Base-by-base conservation (phyloP, 2,329 filamentous ascomycete genomes). In the Hypoxylon sp. region DNA sequence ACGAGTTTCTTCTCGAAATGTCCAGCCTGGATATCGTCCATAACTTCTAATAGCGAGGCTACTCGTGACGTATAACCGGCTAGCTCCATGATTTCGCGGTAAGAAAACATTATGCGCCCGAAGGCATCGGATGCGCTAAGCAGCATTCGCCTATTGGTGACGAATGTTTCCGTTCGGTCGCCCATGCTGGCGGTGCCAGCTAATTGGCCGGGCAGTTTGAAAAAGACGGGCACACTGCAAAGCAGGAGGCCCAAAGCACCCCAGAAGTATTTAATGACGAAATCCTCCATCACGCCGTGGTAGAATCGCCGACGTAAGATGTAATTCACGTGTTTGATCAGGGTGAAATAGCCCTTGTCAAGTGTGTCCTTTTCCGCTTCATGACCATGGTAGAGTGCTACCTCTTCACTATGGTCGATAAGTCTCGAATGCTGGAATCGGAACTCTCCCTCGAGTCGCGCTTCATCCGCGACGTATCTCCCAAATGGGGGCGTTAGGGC, bases 241-340 rank as follows among this genome's bases (percentile, higher is more conserved):
- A 99, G 89, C 70, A 97, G 80, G 70, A 99, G 86, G 1, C 96
- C 96, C 46, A 99, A 80, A 1, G 96, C 95, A 43, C 96, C 96
- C 96, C 96, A 99, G 81, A 98, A 96, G 79, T 99, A 99, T 80
- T 99, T 99, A 81, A 99, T 97, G 63, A 98, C 93, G 80, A 98
- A 99, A 79, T 99, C 96, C 79, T 99, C 96, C 95, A 98, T 98
- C 75, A 99, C 91, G n/a, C 94, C 95, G 79, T 99, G 95, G 79
- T 98, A 98, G 79, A 99, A 92, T 52, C 96, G 89, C 68, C 93
- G 87, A 41, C 94, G 88, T 68, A 99, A 82, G 71, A 98, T 98
- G 76, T 97, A 91, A 80, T 99, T 99, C 77, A 99, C 95, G 81
- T 99, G 96, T 82, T 98, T 98, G 83, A 99, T 99, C 38, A 99